Evolutionary conservation across 192 early-diverging fungal species (phyloP), one percentile per base, ranked within the genome.

Genomic region (Coemansia sp.): DNA sequence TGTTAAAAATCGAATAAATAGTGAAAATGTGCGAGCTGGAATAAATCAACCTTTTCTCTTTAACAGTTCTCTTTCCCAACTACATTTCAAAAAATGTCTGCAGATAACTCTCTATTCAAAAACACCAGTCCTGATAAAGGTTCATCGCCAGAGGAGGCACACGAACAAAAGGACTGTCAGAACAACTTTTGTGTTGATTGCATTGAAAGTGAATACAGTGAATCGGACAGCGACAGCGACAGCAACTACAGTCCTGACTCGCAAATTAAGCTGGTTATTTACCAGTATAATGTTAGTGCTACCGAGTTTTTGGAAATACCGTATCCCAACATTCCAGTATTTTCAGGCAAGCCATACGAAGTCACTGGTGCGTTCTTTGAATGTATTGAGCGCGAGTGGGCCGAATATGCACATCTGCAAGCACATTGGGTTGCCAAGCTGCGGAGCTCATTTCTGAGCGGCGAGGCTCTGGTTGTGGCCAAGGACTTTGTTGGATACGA

Each of bases 151-250:
- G 31, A 35, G 31, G 31, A 35, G 4, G 7, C 6, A 6, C 31
- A 35, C 6, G 31, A 35, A 35, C 31, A 35, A 35, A 1, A 72
- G 31, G 1, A 77, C 50, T 10, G 69, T n/a, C n/a, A 35, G 31
- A 55, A 72, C 68, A 4, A 57, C 45, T 6, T 41, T 50, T 2
- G 71, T 66, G 22, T 62, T 12, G 35, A 67, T 48, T 1, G 23
- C 31, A 0, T 77, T 65, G 49, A 69, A 69, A 16, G 70, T 57
- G 31, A 77, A 68, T 7, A 77, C 54, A 16, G 51, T 60, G 45
- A 66, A 69, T 26, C 61, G 59, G 57, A 35, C 7, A 58, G 26
- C 35, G 68, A 35, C 48, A 77, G 58, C 35, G 62, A 38, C 27
- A 29, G 27, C 27, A 29, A 14, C 39, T 41, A 41, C 39, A 41